Evolutionary conservation across 2,329 filamentous ascomycete species (phyloP), one percentile per base, ranked within the genome.

Genomic region (Talaromyces sp.): DNA sequence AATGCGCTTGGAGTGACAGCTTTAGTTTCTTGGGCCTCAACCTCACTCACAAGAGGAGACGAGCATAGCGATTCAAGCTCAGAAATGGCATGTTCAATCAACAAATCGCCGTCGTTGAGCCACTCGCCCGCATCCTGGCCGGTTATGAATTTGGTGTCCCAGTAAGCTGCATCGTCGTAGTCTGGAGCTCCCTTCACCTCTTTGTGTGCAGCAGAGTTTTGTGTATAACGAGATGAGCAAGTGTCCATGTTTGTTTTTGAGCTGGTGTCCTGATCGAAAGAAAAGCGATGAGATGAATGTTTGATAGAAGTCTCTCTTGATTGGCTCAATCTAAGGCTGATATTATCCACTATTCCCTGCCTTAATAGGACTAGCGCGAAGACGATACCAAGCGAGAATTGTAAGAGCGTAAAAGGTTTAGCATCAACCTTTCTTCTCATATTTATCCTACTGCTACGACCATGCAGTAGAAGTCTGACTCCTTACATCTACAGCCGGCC

Each of bases 91-190:
- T 66, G 65, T 8, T 73, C 72, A 21, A 76, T 61, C 11, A 75
- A 63, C 21, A 62, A 61, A 28, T 75, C 71, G 33, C 74, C 74
- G 1, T 73, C 61, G 54, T 76, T 76, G 62, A 76, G 60, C 74
- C 74, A 76, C 67, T 76, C 74, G 28, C 74, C 73, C 14, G 75
- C 70, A 69, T 76, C 74, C 14, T 66, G 66, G n/a, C 73, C 72
- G n/a, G 67, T 71, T 33, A 71, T 71, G 58, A 76, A 76, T 37
- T 70, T 72, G 8, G 33, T 59, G 60, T 76, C 70, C 74, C 74
- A 76, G 65, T 70, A 76, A 9, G 63, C 57, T 1, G 73, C 64
- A 8, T 71, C 66, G 42, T 76, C 73, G 44, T 76, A 76, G 39
- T 75, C 73, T 5, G 73, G 70, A 25, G 73, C 71, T 3, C 58